A percentile compares a stretch with the other conserved stretches of the same genome.
These are phyloP conservation scores for Eutrema salsugineum DNA, from an alignment of 441 rosid genomes.

Conservation along the genomic window DNA sequence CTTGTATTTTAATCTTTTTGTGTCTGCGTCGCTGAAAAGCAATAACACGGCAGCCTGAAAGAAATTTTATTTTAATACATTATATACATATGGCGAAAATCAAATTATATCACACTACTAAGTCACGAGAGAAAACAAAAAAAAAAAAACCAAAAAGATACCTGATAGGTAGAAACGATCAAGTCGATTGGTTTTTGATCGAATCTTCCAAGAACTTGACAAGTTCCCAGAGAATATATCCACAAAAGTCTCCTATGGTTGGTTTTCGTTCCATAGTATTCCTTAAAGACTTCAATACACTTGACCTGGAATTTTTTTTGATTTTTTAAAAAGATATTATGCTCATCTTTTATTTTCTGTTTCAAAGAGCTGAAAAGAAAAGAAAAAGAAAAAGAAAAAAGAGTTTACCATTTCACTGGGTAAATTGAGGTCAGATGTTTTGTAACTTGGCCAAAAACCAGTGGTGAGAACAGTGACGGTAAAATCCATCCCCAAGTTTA, in stretches of 20 bases:
- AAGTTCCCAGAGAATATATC: conserved; percentile 83
- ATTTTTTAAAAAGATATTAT: too few species aligned
- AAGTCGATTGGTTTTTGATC: conserved; percentile 65
- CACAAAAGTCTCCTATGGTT: conserved; percentile 74
- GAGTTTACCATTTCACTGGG: conserved; percentile 71
- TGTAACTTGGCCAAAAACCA: conserved; percentile 94
- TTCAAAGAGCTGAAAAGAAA: background rate
- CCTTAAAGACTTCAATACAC: conserved; percentile 69
- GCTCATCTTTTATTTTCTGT: background rate
- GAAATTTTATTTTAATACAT: too few species aligned
- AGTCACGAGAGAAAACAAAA: background rate
- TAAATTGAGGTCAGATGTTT: conserved; percentile 71
- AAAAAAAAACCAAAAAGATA: background rate
- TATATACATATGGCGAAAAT: background rate
- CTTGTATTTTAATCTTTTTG: conserved; percentile 46
- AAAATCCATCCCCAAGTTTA: conserved; percentile 59
- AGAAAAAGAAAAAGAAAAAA: background rate
- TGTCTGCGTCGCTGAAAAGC: conserved; percentile 60
- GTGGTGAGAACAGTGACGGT: conserved; percentile 91
- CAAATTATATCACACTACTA: background rate
- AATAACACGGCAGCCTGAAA: conserved; percentile 52
- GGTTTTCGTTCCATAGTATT: conserved; percentile 60
- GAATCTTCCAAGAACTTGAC: conserved; percentile 65
- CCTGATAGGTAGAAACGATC: conserved; percentile 84
- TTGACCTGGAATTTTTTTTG: too few species aligned